Base-by-base conservation (phyloP, 306 rosid genomes). In the Sicyos edulis region DNA sequence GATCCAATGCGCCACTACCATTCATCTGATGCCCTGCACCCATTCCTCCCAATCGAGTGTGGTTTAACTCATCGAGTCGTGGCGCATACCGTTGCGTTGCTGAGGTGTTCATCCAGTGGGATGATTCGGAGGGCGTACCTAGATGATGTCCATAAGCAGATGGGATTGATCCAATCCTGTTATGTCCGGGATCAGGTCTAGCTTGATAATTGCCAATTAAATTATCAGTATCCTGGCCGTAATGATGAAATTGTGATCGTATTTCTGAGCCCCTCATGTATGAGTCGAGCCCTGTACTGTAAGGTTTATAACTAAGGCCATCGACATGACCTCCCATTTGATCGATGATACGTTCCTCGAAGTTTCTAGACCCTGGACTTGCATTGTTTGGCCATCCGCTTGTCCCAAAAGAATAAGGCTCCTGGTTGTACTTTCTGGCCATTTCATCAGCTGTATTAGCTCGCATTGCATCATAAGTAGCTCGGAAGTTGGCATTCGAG, bases 11-110 rank as follows among this genome's bases (percentile, higher is more conserved):
- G 45, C 45, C 51, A 29, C 40, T 74, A 78, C 79, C 60, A 61
- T 40, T 61, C 53, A 49, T 34, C 52, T 77, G 84, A 13, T 66
- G 79, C 26, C 57, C 86, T 42, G 76, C 49, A 6, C 85, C 82
- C 17, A 81, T 45, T 77, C 78, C 62, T 37, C 77, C 78, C 66
- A 72, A 60, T 71, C 86, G 72, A 6, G 19, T 15, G 75, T 75
- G 80, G 84, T 85, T 91, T 45, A 82, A 26, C 70, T 84, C 90
- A 65, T 91, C 90, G 17, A 89, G 29, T 60, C 84, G 86, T 53
- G 96, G 90, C 6, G 80, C 85, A 76, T 89, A 89, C 52, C 86
- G 89, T 47, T 82, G 84, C 85, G 79, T 88, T 34, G 87, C 78
- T 11, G 96, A 82, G 10, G 76, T 74, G 68, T 56, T 75, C 63